A percentile compares a stretch with the other conserved stretches of the same genome.
Evolutionary conservation across 2,329 filamentous ascomycete genomes (phyloP).

Genomic region (Zasmidium citrigriseum): DNA sequence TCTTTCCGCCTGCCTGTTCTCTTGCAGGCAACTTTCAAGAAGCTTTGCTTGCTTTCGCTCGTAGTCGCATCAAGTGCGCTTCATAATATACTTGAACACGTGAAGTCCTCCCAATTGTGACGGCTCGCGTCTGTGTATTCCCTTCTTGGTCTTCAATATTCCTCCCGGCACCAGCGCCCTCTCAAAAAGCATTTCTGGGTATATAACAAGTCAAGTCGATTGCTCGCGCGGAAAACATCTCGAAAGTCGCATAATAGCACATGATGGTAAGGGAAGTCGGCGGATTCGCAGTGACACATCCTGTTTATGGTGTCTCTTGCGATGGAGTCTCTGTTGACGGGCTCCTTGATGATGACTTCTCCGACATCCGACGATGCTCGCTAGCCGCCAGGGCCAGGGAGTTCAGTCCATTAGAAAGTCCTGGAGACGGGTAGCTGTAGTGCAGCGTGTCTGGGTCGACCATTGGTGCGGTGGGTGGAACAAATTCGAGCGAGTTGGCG

Average conservation of each 20-base stretch:
- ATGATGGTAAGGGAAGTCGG: background rate
- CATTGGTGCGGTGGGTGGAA: conserved; percentile 31
- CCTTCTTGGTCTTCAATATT: background rate
- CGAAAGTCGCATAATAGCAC: conserved; percentile 1
- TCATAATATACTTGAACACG: background rate
- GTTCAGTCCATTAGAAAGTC: conserved; percentile 40
- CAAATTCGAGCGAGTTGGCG: conserved; percentile 36
- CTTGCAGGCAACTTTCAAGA: background rate
- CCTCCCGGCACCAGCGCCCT: background rate
- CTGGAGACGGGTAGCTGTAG: conserved; percentile 40
- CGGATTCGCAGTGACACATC: background rate
- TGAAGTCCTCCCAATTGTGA: background rate
- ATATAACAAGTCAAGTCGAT: conserved; percentile 4
- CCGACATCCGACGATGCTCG: conserved; percentile 35
- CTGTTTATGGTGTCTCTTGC: conserved; percentile 15
- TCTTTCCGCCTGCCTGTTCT: background rate
- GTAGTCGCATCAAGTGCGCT: background rate
- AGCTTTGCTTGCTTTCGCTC: background rate
- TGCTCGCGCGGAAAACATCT: conserved; percentile 3
- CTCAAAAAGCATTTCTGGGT: conserved; percentile 6
- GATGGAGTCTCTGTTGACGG: conserved; percentile 21
- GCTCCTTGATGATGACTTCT: conserved; percentile 30
- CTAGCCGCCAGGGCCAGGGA: conserved; percentile 39
- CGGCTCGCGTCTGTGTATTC: background rate
- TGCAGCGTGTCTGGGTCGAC: conserved; percentile 36